These are phyloP conservation scores for Ustilago hordei DNA, from an alignment of 1,284 basidiomycete genomes.

Conservation along the genomic window DNA sequence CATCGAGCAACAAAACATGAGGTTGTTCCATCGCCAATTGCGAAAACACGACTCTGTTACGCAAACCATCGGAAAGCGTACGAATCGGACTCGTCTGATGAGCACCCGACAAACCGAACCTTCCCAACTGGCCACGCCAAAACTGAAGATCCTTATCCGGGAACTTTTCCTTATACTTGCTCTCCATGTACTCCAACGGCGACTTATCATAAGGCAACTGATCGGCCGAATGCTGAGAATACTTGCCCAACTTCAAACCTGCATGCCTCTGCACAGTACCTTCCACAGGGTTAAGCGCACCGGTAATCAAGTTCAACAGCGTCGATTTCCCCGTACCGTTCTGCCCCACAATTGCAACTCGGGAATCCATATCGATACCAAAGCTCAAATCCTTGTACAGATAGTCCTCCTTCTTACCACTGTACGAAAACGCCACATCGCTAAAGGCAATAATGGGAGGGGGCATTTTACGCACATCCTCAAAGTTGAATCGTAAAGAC, in stretches of 20 bases:
- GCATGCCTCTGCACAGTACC: slow-evolving; percentile 90
- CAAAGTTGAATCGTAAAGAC: slow-evolving; percentile 91
- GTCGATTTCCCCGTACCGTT: slow-evolving; percentile 99
- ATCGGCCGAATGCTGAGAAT: slow-evolving; percentile 98
- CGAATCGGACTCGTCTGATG: slow-evolving; percentile 94
- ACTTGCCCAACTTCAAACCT: slow-evolving; percentile 86
- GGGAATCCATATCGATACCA: slow-evolving; percentile 88
- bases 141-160: slow-evolving; percentile 94
- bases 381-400: slow-evolving; percentile 89
- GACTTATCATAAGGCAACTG: slow-evolving; percentile 93
- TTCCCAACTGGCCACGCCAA: slow-evolving; percentile 92
- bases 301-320: slow-evolving; percentile 92
- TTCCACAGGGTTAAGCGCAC: slow-evolving; percentile 81
- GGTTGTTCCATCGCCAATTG: slow-evolving; percentile 76
- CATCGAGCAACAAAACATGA: slow-evolving; percentile 71
- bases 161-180: slow-evolving; percentile 75
- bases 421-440: slow-evolving; percentile 94
- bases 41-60: slow-evolving; percentile 92
- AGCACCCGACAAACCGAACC: slow-evolving; percentile 92
- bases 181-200: slow-evolving; percentile 94
- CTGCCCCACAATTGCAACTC: slow-evolving; percentile 95
- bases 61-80: slow-evolving; percentile 90
- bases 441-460: slow-evolving; percentile 97
- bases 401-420: slow-evolving; percentile 83
- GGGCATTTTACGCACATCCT: slow-evolving; percentile 91